A percentile compares a stretch with the other conserved stretches of the same genome.
These are phyloP conservation scores for Lumnitzera littorea DNA, from an alignment of 345 rosid species.

Conservation along the genomic window DNA sequence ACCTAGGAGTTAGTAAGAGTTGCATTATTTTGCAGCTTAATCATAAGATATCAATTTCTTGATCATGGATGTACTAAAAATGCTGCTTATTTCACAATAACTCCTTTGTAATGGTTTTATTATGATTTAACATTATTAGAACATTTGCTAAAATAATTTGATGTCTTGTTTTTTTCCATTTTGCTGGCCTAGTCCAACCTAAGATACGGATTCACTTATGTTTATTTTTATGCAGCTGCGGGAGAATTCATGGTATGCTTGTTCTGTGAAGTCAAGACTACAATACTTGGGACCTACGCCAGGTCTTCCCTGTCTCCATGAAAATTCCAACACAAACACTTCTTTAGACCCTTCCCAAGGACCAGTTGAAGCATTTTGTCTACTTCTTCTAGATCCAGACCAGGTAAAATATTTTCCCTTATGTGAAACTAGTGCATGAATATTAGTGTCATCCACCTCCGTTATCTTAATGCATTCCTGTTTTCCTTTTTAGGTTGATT, in stretches of 20 bases:
- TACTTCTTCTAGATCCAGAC: conserved; percentile 69
- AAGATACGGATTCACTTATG: neutral
- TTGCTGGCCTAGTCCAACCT: neutral
- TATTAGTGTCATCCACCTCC: neutral
- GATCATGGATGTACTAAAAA: too few relatives aligned
- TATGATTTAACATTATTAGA: too few relatives aligned
- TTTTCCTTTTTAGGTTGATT: conserved; percentile 57
- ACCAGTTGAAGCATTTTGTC: conserved; percentile 57
- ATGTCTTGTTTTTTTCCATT: neutral
- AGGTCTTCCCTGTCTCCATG: conserved; percentile 44
- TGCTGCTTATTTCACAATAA: too few relatives aligned
- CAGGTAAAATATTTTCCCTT: conserved; percentile 38
- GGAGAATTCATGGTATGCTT: conserved; percentile 73
- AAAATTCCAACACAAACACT: conserved; percentile 26
- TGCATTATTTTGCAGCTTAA: too few relatives aligned
- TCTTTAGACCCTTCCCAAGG: conserved; percentile 54
- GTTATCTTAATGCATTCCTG: neutral
- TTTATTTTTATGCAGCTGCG: conserved; percentile 41
- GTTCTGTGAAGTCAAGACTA: conserved; percentile 57
- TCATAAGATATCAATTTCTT: too few relatives aligned
- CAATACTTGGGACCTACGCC: conserved; percentile 60
- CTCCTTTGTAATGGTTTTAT: too few relatives aligned
- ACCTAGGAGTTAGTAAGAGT: too few relatives aligned
- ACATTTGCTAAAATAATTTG: too few relatives aligned
- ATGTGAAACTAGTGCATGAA: neutral